These are phyloP conservation scores for Macaranga tanarius DNA, from an alignment of 441 rosid species.

Conservation along the genomic window DNA sequence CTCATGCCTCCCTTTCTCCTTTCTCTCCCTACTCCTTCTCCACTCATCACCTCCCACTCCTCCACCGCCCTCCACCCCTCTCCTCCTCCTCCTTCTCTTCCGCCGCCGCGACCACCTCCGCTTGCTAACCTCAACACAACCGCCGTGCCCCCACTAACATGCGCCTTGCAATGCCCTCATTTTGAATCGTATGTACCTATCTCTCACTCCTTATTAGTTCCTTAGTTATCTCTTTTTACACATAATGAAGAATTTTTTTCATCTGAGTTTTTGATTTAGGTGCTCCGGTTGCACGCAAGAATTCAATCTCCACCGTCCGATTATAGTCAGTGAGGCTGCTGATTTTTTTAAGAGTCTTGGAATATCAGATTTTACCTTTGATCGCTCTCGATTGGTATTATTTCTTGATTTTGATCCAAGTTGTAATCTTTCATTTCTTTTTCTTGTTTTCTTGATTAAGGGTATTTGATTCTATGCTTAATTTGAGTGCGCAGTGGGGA, in stretches of 20 bases:
- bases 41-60: constrained; percentile 34
- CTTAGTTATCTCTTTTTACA: neutral
- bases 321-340: constrained; percentile 66
- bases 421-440: neutral
- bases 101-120: constrained; percentile 17
- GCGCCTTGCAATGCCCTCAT: constrained; percentile 82
- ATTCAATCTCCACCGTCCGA: constrained; percentile 79
- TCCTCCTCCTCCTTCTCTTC: constrained; percentile 29
- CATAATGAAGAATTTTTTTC: neutral
- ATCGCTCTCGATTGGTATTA: constrained; percentile 71
- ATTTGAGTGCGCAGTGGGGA: constrained; percentile 60
- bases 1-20: constrained; percentile 53
- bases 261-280: constrained; percentile 32
- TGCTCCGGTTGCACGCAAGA: constrained; percentile 96
- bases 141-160: constrained; percentile 38
- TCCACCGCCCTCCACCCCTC: neutral
- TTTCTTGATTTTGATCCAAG: neutral
- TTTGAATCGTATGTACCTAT: constrained; percentile 58
- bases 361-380: constrained; percentile 76
- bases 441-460: neutral
- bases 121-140: constrained; percentile 27
- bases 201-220: neutral
- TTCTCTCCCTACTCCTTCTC: constrained; percentile 33
- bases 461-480: constrained; percentile 27
- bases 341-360: constrained; percentile 64